phyloP scores from a whole-genome alignment of 345 rosid species.

The Eucalyptus brandiana region DNA sequence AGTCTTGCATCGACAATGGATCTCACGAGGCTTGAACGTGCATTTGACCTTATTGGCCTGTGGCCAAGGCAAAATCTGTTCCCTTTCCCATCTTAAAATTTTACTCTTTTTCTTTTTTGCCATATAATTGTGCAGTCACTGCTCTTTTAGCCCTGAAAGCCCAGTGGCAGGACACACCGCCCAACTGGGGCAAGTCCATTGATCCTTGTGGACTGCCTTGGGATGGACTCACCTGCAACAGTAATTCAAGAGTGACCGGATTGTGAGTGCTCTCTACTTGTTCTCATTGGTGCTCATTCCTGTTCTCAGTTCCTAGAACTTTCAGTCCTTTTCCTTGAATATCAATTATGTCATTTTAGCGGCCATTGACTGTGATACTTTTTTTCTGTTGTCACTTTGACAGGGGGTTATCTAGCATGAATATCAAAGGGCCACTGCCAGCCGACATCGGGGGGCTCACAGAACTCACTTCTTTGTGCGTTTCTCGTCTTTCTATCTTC shows the following conservation, averaged over 20 bases:
- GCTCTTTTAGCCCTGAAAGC: conserved; percentile 69
- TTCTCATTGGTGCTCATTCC: neutral
- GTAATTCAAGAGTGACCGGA: conserved; percentile 57
- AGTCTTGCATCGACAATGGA: neutral
- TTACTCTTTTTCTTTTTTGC: neutral
- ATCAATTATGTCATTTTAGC: neutral
- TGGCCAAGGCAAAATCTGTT: neutral
- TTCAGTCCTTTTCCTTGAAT: neutral
- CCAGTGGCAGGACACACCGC: conserved; percentile 66
- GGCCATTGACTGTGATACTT: neutral
- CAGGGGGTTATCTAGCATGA: conserved; percentile 85
- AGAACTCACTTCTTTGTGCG: conserved; percentile 79
- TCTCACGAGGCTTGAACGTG: neutral
- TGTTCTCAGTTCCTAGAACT: neutral
- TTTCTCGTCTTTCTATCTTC: neutral
- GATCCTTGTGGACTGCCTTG: conserved; percentile 86
- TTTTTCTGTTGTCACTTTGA: neutral
- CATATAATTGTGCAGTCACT: conserved; percentile 29
- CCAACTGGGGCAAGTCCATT: conserved; percentile 54
- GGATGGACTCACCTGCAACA: conserved; percentile 79
- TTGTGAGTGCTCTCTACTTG: conserved; percentile 32
- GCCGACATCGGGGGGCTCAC: conserved; percentile 81
- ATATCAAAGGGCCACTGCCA: conserved; percentile 59
- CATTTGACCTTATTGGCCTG: neutral
- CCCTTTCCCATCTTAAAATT: neutral